Conservation (phyloP, 2,329 filamentous ascomycete species). For the Colletotrichum euphorbiae region DNA sequence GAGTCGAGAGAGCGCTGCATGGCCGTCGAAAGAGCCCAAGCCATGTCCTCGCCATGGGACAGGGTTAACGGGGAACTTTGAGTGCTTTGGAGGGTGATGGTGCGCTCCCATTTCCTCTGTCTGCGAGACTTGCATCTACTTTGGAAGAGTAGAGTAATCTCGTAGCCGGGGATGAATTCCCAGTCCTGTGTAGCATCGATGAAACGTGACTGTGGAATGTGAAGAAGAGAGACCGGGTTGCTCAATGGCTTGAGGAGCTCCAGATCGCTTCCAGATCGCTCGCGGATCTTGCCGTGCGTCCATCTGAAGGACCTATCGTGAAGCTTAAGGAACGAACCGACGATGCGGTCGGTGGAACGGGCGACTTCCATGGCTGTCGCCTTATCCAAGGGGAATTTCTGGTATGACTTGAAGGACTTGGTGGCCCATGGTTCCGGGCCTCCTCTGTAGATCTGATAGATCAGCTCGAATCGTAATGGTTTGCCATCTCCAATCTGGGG, state of each 20-base stretch:
- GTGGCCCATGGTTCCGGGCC: constrained; percentile 55
- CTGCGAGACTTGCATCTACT: constrained; percentile 53
- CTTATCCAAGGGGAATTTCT: constrained; percentile 58
- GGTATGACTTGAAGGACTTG: constrained; percentile 62
- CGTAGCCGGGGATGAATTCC: constrained; percentile 62
- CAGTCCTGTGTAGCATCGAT: constrained; percentile 58
- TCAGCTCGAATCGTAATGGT: constrained; percentile 61
- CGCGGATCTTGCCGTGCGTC: constrained; percentile 56
- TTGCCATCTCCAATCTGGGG: constrained; percentile 51
- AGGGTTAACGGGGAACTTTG: constrained; percentile 62
- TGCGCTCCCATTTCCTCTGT: constrained; percentile 52
- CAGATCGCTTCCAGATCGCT: constrained; percentile 50
- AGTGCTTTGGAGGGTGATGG: constrained; percentile 57
- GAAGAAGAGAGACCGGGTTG: constrained; percentile 58
- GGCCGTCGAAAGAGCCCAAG: constrained; percentile 57
- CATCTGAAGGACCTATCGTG: constrained; percentile 64
- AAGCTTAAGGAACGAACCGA: constrained; percentile 62
- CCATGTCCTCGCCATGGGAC: constrained; percentile 58
- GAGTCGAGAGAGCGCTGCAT: constrained; percentile 55
- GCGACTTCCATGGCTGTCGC: constrained; percentile 60
- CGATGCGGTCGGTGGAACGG: constrained; percentile 60
- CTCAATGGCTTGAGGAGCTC: constrained; percentile 56
- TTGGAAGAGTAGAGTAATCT: constrained; percentile 58
- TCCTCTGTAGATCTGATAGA: constrained; percentile 57
- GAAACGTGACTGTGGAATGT: constrained; percentile 59